Conservation (phyloP, 441 rosid genomes). For the Erysimum cheiri region DNA sequence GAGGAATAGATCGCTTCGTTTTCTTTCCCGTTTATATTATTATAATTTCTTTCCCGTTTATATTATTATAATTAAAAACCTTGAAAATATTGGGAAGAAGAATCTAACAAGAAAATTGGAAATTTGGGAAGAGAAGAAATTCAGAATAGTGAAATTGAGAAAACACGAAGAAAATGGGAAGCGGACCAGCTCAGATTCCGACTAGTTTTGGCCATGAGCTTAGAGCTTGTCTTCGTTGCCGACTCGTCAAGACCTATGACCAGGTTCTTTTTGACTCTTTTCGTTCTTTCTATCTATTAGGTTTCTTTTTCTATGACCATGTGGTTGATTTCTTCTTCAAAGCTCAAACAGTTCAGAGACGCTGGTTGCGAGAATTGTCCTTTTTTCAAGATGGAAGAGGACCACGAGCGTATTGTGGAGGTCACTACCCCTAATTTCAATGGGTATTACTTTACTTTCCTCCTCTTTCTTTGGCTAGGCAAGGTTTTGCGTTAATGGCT, state of each 20-base stretch:
- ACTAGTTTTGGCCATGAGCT: conserved; percentile 97
- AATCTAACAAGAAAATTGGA: conserved; percentile 5
- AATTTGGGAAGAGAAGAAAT: background rate
- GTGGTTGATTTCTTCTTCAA: background rate
- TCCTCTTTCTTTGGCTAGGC: background rate
- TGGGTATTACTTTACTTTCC: conserved; percentile 55
- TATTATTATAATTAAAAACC: too few relatives aligned
- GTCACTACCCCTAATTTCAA: conserved; percentile 93
- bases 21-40: too few relatives aligned
- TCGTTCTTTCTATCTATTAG: background rate
- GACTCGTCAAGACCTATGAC: conserved; percentile 95
- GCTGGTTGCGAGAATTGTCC: conserved; percentile 93
- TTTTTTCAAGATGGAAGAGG: conserved; percentile 90
- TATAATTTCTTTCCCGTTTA: too few relatives aligned
- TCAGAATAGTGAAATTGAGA: background rate
- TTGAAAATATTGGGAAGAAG: background rate
- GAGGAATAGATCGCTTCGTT: background rate
- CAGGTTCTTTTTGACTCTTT: conserved; percentile 54
- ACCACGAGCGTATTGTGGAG: conserved; percentile 85
- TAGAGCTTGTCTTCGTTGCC: conserved; percentile 95
- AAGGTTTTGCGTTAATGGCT: background rate
- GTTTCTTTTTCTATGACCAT: background rate
- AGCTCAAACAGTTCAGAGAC: conserved; percentile 74
- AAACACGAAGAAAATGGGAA: conserved; percentile 55
- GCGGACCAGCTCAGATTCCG: conserved; percentile 90